These are phyloP conservation scores for Scleroderma citrinum DNA, from an alignment of 768 basidiomycete genomes.

Conservation along the genomic window DNA sequence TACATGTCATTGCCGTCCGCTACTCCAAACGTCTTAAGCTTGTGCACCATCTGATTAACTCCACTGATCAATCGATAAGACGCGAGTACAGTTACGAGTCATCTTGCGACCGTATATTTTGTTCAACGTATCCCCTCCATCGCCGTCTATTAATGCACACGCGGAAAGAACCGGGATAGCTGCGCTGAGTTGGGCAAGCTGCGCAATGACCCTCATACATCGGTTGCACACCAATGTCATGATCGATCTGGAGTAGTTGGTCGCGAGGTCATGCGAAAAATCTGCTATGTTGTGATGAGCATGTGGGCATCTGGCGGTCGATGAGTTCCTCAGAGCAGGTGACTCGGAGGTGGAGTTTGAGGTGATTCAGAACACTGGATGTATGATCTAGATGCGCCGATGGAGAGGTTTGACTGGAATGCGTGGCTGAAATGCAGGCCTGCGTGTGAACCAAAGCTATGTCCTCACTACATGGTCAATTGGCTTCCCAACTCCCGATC, in stretches of 20 bases:
- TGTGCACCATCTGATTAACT: slow-evolving; percentile 31
- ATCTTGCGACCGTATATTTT: slow-evolving; percentile 12
- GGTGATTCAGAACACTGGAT: slow-evolving; percentile 24
- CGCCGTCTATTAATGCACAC: background rate
- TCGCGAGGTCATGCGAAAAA: slow-evolving; percentile 35
- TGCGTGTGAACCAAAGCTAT: slow-evolving; percentile 39
- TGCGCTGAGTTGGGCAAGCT: slow-evolving; percentile 23
- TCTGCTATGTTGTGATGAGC: slow-evolving; percentile 39
- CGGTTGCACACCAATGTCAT: slow-evolving; percentile 7
- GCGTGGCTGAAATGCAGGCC: slow-evolving; percentile 45
- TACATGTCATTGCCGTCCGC: slow-evolving; percentile 29
- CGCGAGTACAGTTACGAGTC: slow-evolving; percentile 16
- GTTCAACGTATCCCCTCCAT: background rate
- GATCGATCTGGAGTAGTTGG: slow-evolving; percentile 26
- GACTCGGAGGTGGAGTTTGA: background rate
- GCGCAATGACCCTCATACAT: slow-evolving; percentile 26
- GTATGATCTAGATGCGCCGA: slow-evolving; percentile 29
- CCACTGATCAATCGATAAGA: slow-evolving; percentile 3
- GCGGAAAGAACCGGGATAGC: background rate
- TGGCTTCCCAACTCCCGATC: background rate
- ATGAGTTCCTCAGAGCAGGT: slow-evolving; percentile 4
- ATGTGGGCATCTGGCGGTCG: slow-evolving; percentile 42
- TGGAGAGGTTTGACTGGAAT: slow-evolving; percentile 50
- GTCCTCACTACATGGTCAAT: slow-evolving; percentile 23
- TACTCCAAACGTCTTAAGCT: slow-evolving; percentile 39